Evolutionary conservation across 257 asterid species (phyloP), one percentile per base, ranked within the genome.

Genomic region (Solanum piurae): DNA sequence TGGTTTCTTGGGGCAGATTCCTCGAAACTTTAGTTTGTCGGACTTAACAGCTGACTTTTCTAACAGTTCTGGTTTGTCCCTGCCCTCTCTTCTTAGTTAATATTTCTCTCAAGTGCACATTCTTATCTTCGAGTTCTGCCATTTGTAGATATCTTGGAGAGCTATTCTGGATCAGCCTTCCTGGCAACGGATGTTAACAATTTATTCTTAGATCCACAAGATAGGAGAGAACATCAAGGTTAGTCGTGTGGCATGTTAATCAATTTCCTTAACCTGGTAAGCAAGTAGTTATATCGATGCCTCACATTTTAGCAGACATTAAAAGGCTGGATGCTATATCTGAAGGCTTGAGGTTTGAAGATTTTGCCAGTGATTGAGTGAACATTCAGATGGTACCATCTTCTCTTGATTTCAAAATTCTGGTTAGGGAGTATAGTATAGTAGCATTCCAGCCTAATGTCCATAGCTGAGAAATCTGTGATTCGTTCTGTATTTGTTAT

Each of bases 21-120:
- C 99, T 49, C 96, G 97, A 29, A 94, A 92, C 91, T 97, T 97
- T 92, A 95, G 99, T 88, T 91, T 95, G 83, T 94, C 99, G 5
- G 98, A 95, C 89, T 87, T 97, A 93, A 91, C 98, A 44, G 95
- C 95, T 21, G 98, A 94, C 88, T 94, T 94, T 89, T 90, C 98
- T 40, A 94, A 93, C 88, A 91, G 97, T 88, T 89, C 93, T 21
- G 98, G 98, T 96, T 83, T 27, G 89, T 90, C 52, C 83, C 44
- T 86, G 42, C 86, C 73, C 87, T 60, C 76, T 89, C 37, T 86
- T 75, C 77, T 62, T 12, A 23, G 31, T 58, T 36, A 23, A 52
- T 90, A 75, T 71, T 87, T 55, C 25, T 42, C 37, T 14, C n/a
- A 16, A 75, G 20, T 34, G 12, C 12, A 18, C 18, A 66, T 37